A percentile compares a stretch with the other conserved stretches of the same genome.
Conservation (phyloP, 371 early-diverging fungal genomes). For the Syncephalastrum contaminatum region DNA sequence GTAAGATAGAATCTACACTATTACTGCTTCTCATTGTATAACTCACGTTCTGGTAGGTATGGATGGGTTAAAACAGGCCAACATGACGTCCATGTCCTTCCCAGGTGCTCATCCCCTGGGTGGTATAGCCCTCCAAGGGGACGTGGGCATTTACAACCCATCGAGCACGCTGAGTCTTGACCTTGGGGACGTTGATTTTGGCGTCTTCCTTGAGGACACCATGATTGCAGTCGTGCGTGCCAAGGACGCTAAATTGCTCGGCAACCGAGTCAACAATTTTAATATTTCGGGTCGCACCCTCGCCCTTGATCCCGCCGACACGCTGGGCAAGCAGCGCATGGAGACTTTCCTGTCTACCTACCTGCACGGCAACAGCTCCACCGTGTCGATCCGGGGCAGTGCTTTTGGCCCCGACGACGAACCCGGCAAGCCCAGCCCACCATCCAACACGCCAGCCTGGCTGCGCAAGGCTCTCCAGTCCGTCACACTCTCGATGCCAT, state of each 20-base stretch:
- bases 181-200: conserved; percentile 48
- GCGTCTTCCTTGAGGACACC: conserved; percentile 37
- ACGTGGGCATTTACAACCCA: conserved; percentile 46
- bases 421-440: neutral
- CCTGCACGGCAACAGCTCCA: conserved; percentile 35
- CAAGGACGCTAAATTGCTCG: conserved; percentile 32
- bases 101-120: conserved; percentile 40
- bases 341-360: conserved; percentile 38
- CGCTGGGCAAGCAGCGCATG: conserved; percentile 17
- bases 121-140: conserved; percentile 31
- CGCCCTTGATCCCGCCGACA: conserved; percentile 22
- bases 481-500: conserved; percentile 35
- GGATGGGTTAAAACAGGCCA: conserved; percentile 43
- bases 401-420: conserved; percentile 31
- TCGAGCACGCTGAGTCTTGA: conserved; percentile 37
- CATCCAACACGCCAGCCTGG: conserved; percentile 32
- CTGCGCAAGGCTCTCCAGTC: conserved; percentile 36
- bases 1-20: conserved; percentile 11
- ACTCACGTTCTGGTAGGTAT: conserved; percentile 34
- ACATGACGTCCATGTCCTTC: conserved; percentile 31
- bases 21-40: neutral
- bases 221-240: conserved; percentile 46
- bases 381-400: conserved; percentile 40
- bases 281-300: conserved; percentile 41
- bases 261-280: conserved; percentile 37